These are phyloP conservation scores for Huntiella decipiens DNA, from an alignment of 2,329 filamentous ascomycete species.

Conservation along the genomic window DNA sequence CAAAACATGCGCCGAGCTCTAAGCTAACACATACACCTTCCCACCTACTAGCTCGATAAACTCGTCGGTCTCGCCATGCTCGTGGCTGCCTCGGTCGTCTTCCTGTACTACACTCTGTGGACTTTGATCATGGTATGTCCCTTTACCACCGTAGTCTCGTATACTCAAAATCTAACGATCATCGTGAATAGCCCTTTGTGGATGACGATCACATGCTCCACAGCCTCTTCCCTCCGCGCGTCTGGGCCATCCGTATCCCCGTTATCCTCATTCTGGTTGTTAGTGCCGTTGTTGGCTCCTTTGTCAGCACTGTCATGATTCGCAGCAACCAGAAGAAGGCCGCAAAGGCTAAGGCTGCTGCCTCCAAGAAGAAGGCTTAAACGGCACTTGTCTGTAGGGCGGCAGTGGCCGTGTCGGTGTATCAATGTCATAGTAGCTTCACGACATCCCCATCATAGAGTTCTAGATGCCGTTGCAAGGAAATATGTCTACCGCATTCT, in stretches of 20 bases:
- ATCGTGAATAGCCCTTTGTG: conserved; percentile 62
- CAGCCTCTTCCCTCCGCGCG: conserved; percentile 84
- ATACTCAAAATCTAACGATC: neutral
- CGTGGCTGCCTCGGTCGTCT: conserved; percentile 44
- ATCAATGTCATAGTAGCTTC: too few relatives aligned
- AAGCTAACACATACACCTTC: neutral
- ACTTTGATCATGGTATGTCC: conserved; percentile 75
- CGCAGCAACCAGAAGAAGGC: conserved; percentile 96
- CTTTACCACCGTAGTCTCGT: conserved; percentile 7
- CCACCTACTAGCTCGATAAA: conserved; percentile 63
- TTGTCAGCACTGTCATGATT: conserved; percentile 96
- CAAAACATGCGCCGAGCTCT: too few relatives aligned
- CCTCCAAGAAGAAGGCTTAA: conserved; percentile 67
- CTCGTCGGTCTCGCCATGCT: conserved; percentile 49
- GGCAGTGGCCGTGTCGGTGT: too few relatives aligned
- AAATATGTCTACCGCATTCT: too few relatives aligned
- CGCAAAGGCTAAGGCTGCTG: conserved; percentile 67
- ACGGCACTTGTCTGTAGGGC: neutral
- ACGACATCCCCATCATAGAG: too few relatives aligned
- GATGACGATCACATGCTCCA: conserved; percentile 87
- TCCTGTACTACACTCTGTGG: conserved; percentile 90
- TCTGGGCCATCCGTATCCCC: conserved; percentile 96
- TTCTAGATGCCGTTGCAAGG: too few relatives aligned
- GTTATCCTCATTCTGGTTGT: conserved; percentile 88
- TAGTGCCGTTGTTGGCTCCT: conserved; percentile 85